Conservation (phyloP, 2,329 filamentous ascomycete genomes). For the Colletotrichum navitas region DNA sequence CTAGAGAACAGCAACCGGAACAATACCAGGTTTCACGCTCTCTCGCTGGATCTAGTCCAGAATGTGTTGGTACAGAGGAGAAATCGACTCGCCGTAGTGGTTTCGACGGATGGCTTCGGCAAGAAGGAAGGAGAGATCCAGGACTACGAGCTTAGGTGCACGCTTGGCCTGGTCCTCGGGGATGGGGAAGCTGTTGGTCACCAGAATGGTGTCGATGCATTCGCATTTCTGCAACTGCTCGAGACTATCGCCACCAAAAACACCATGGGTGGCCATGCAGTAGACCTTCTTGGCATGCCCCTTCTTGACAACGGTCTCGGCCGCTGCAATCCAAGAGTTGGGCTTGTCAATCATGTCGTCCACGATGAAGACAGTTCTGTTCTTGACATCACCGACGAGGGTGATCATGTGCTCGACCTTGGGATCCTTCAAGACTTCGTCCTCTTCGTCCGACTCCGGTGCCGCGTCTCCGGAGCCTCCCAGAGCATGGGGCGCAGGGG, state of each 20-base stretch:
- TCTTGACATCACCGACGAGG: conserved; percentile 92
- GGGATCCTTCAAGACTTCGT: conserved; percentile 85
- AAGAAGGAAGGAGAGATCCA: conserved; percentile 89
- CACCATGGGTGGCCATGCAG: conserved; percentile 95
- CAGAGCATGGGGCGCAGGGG: conserved; percentile 76
- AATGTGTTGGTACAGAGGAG: conserved; percentile 76
- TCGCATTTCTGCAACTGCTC: conserved; percentile 92
- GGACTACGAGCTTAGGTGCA: conserved; percentile 85
- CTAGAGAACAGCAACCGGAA: conserved; percentile 39
- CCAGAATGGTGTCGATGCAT: conserved; percentile 92
- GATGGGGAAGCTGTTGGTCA: conserved; percentile 98
- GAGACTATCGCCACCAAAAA: conserved; percentile 91
- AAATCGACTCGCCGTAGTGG: conserved; percentile 92
- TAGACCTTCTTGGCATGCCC: conserved; percentile 94
- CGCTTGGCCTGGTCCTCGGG: conserved; percentile 77
- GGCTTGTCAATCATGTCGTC: conserved; percentile 99
- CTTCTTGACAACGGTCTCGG: conserved; percentile 94
- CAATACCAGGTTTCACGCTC: conserved; percentile 45
- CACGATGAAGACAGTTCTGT: conserved; percentile 91
- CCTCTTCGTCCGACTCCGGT: conserved; percentile 91
- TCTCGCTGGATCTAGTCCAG: conserved; percentile 57
- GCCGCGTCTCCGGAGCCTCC: conserved; percentile 87
- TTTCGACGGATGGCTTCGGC: conserved; percentile 95
- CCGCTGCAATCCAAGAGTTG: conserved; percentile 95
- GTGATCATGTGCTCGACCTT: conserved; percentile 95